phyloP scores from a whole-genome alignment of 2,329 filamentous ascomycete species.

The Colletotrichum falcatum region DNA sequence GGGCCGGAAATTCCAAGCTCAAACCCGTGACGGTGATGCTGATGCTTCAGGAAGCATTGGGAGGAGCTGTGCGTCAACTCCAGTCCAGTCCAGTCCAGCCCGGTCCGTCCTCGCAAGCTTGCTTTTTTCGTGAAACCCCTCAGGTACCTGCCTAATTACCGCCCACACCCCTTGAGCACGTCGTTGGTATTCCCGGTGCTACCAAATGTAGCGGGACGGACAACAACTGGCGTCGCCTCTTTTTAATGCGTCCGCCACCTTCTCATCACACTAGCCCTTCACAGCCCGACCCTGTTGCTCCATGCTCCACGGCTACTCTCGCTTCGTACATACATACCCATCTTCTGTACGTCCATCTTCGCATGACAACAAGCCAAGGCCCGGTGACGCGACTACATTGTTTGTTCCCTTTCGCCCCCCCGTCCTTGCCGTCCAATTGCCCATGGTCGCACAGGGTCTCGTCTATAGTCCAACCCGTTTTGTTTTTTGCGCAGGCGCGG shows the following conservation, averaged over 20 bases:
- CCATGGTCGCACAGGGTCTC: slow-evolving; percentile 2
- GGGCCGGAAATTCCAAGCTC: slow-evolving; percentile 29
- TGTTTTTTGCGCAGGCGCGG: neutral
- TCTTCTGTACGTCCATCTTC: slow-evolving; percentile 9
- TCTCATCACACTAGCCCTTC: neutral
- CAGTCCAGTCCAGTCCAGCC: slow-evolving; percentile 4
- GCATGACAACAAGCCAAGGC: slow-evolving; percentile 31
- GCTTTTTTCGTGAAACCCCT: slow-evolving; percentile 36
- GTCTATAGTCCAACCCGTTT: neutral
- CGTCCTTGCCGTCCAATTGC: neutral
- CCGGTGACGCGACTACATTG: slow-evolving; percentile 32
- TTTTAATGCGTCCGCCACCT: slow-evolving; percentile 17
- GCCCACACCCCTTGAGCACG: neutral
- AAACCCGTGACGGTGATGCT: slow-evolving; percentile 1
- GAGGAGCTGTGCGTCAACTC: slow-evolving; percentile 8
- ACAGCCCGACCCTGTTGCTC: neutral
- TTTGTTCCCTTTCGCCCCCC: slow-evolving; percentile 5
- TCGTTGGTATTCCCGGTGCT: slow-evolving; percentile 3
- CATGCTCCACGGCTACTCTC: neutral
- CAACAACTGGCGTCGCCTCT: slow-evolving; percentile 21
- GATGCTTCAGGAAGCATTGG: slow-evolving; percentile 30
- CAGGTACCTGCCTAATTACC: neutral
- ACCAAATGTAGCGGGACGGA: neutral
- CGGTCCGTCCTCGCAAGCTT: slow-evolving; percentile 26
- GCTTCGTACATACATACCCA: neutral